Evolutionary conservation across 2,329 filamentous ascomycete species (phyloP), one percentile per base, ranked within the genome.

Genomic region (Bipolaris sorokiniana): DNA sequence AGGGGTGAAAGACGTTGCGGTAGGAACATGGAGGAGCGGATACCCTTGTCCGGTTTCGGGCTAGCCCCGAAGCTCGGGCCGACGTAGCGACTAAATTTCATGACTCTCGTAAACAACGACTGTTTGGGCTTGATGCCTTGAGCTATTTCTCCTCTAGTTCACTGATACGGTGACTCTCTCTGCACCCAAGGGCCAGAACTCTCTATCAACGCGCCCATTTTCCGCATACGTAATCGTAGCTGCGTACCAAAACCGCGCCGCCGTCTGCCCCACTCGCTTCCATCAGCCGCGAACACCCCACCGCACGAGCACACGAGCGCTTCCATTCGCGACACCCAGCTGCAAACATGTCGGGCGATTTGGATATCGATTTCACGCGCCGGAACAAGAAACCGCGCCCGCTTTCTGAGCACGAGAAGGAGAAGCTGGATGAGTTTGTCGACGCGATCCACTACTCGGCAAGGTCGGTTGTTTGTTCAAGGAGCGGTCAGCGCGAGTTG

Each of bases 361-460:
- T 84, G 76, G 85, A 88, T 70, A 92, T 97, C 72, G 94, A 98
- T 79, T 86, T 86, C 68, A 88, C 83, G 69, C 88, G 94, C 76
- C 90, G 94, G 76, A 98, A 98, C 81, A 90, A 90, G 80, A 86
- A 87, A 75, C 91, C 95, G 40, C 88, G 94, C 60, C 85, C 89
- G 61, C 81, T 99, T 55, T 87, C 88, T 31, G 92, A 97, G 62
- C 80, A 84, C 16, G 95, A 99, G 83, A 88, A 90, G 65, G 87
- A 89, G 65, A 87, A 89, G 59, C 83, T 99, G 57, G 92, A 97
- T 61, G 93, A 98, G 77, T 98, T 91, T 74, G 87, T 95, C 66
- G 92, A 98, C 71, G 86, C 87, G 31, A 99, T 99, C 69, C 93
- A 98, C 79, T 99, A 99, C 81, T 98, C 94, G 50, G 86, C 90